phyloP scores from a whole-genome alignment of 2,329 filamentous ascomycete species.

The Trichoderma cornu-damae region DNA sequence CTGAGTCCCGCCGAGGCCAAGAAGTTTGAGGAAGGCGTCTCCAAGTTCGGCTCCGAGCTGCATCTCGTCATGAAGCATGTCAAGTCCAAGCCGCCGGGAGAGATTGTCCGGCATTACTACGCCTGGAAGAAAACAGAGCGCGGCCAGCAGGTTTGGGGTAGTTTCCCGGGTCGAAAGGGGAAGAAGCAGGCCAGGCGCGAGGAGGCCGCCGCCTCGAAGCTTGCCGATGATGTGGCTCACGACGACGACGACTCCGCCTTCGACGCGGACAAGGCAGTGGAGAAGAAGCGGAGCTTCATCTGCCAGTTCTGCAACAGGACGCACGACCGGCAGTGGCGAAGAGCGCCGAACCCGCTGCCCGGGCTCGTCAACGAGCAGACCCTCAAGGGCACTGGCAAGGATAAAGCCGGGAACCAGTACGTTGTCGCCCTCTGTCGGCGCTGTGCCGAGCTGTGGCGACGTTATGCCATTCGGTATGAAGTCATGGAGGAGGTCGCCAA shows the following conservation, averaged over 20 bases:
- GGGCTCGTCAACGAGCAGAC: constrained; percentile 62
- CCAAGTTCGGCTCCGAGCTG: constrained; percentile 87
- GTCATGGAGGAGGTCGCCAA: constrained; percentile 86
- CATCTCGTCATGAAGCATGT: constrained; percentile 78
- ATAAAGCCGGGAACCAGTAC: constrained; percentile 64
- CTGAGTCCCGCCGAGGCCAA: constrained; percentile 73
- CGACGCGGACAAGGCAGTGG: constrained; percentile 75
- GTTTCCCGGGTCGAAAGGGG: constrained; percentile 78
- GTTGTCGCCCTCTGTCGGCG: constrained; percentile 82
- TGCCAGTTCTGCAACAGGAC: constrained; percentile 90
- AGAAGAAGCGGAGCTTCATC: constrained; percentile 76
- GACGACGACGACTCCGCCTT: constrained; percentile 94
- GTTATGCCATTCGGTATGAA: constrained; percentile 94
- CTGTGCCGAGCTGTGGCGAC: constrained; percentile 89
- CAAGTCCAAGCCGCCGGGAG: constrained; percentile 70
- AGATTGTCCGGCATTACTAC: constrained; percentile 91
- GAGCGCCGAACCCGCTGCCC: constrained; percentile 69
- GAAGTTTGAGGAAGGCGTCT: constrained; percentile 85
- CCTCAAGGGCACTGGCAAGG: constrained; percentile 58
- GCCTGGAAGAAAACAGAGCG: constrained; percentile 93
- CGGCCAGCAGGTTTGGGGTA: constrained; percentile 85
- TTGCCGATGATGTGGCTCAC: constrained; percentile 89
- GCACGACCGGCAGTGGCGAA: constrained; percentile 81
- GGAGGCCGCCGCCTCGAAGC: constrained; percentile 65
- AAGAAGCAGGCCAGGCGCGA: constrained; percentile 79